Conservation (phyloP, 2,329 filamentous ascomycete species). For the Verticillium nonalfalfae region DNA sequence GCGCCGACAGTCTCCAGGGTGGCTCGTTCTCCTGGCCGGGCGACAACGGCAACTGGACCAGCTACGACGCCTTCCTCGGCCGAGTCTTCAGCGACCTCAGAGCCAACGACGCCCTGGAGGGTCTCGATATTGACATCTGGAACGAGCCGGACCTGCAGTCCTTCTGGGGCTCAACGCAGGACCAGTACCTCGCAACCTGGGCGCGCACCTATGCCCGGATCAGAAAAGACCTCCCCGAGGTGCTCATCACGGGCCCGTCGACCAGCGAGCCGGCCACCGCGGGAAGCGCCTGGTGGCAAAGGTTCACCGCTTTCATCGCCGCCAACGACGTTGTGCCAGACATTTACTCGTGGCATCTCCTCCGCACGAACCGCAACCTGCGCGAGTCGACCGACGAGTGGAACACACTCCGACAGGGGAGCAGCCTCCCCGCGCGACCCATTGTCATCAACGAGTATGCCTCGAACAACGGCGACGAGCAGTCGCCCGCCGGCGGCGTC, state of each 20-base stretch:
- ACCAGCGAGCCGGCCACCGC: background rate
- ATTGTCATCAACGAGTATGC: too few relatives aligned
- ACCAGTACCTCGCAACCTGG: constrained; percentile 7
- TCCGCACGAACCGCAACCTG: constrained; percentile 1
- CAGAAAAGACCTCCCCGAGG: constrained; percentile 3
- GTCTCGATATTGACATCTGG: constrained; percentile 8
- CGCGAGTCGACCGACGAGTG: background rate
- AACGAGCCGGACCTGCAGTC: constrained; percentile 6
- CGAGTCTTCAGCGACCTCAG: constrained; percentile 3
- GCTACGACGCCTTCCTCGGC: constrained; percentile 4
- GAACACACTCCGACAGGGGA: too few relatives aligned
- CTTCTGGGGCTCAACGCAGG: constrained; percentile 6
- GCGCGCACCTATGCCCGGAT: constrained; percentile 4
- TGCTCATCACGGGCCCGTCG: constrained; percentile 7
- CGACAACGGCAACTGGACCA: constrained; percentile 7
- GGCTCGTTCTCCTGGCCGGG: constrained; percentile 5
- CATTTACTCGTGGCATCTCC: constrained; percentile 13
- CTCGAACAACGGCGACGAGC: too few relatives aligned
- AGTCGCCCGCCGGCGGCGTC: too few relatives aligned
- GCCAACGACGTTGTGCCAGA: constrained; percentile 6
- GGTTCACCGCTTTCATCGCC: constrained; percentile 5
- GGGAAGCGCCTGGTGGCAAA: background rate
- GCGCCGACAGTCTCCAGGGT: constrained; percentile 5
- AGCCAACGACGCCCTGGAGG: constrained; percentile 1
- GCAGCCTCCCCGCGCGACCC: too few relatives aligned